These are phyloP conservation scores for Leishmania turanica DNA, from an alignment of 208 protist species.

Conservation along the genomic window DNA sequence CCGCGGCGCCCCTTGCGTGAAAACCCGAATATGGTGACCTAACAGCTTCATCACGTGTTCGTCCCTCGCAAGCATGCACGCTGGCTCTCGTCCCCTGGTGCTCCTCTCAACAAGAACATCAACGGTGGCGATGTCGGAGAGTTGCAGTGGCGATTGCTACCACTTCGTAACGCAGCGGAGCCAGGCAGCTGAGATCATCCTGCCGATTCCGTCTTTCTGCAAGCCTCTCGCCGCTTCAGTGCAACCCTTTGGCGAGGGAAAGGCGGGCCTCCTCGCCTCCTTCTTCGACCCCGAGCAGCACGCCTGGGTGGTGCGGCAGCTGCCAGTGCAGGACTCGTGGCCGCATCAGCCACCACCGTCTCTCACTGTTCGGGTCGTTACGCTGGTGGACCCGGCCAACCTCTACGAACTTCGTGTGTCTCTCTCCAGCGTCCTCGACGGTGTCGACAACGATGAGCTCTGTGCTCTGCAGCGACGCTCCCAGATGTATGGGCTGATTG, in stretches of 20 bases:
- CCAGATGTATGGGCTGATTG: constrained; percentile 21
- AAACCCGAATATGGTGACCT: too few species aligned
- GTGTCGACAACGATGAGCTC: constrained; percentile 28
- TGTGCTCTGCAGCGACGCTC: constrained; percentile 43
- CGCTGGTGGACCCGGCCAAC: constrained; percentile 48
- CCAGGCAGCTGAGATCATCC: constrained; percentile 23
- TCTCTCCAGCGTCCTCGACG: constrained; percentile 34
- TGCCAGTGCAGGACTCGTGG: constrained; percentile 28
- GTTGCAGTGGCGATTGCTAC: constrained; percentile 13
- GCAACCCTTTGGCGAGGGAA: constrained; percentile 21
- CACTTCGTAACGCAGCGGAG: constrained; percentile 37
- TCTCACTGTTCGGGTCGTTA: constrained; percentile 42
- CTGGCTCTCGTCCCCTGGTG: neutral
- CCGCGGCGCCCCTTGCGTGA: neutral
- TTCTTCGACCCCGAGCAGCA: constrained; percentile 54
- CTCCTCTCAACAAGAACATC: neutral
- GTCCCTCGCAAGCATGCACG: neutral
- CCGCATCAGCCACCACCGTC: constrained; percentile 21
- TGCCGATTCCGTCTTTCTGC: constrained; percentile 37
- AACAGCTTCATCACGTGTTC: neutral
- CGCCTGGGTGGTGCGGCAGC: constrained; percentile 58
- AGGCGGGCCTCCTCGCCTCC: constrained; percentile 52
- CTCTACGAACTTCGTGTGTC: constrained; percentile 48
- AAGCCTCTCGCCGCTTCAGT: constrained; percentile 47
- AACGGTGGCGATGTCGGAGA: neutral